Conservation (phyloP, 2,329 filamentous ascomycete species). For the Aspergillus neotritici region DNA sequence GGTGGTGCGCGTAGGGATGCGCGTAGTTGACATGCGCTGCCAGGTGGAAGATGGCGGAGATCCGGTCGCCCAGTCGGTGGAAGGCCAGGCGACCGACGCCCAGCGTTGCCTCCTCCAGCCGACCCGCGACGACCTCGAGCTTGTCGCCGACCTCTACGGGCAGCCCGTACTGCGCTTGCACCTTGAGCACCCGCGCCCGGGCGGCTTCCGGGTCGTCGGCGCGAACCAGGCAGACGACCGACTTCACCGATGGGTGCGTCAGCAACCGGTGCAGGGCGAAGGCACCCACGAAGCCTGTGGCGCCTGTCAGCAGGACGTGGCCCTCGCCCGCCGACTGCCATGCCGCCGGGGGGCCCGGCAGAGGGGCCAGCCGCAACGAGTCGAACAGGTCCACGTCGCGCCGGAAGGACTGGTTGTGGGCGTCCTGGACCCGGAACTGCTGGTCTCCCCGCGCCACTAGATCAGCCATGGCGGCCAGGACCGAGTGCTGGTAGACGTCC, state of each 20-base stretch:
- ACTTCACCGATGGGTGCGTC: slow-evolving; percentile 2
- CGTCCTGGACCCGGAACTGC: background rate
- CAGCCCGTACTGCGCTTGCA: slow-evolving; percentile 6
- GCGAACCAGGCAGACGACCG: slow-evolving; percentile 5
- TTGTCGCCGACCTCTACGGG: background rate
- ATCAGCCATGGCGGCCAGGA: background rate
- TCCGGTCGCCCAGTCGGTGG: slow-evolving; percentile 6
- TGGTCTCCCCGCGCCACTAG: background rate
- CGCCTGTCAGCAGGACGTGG: slow-evolving; percentile 8
- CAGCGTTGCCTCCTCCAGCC: slow-evolving; percentile 1
- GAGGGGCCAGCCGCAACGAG: background rate
- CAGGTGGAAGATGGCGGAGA: slow-evolving; percentile 6
- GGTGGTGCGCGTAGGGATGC: slow-evolving; percentile 7
- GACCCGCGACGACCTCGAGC: slow-evolving; percentile 3
- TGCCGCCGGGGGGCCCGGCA: background rate
- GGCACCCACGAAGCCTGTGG: slow-evolving; percentile 6
- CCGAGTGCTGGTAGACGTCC: slow-evolving; percentile 1
- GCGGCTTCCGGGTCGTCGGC: background rate
- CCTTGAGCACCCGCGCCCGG: background rate
- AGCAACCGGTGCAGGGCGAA: slow-evolving; percentile 3
- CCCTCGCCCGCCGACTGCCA: slow-evolving; percentile 7
- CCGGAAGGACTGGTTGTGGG: background rate
- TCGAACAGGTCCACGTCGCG: slow-evolving; percentile 3
- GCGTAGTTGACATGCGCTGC: slow-evolving; percentile 9
- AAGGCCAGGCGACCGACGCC: slow-evolving; percentile 3